Base-by-base conservation (phyloP, 1,284 basidiomycete genomes). In the Cryptococcus sp. region DNA sequence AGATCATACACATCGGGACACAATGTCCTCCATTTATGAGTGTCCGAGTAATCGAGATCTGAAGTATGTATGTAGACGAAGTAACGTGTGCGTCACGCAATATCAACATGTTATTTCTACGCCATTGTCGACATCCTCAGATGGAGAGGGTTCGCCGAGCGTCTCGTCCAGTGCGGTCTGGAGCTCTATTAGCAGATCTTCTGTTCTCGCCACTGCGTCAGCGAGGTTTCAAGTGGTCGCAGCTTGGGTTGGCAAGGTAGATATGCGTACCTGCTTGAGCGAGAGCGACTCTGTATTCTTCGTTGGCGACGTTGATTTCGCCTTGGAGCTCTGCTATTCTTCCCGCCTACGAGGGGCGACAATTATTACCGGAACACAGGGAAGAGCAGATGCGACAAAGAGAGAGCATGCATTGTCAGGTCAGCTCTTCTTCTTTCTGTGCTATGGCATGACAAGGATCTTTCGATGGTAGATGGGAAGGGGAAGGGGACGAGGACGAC, bases 231-330 rank as follows among this genome's bases (percentile, higher is more conserved):
- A 8, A 10, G 25, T 48, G 20, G 8, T n/a, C n/a, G n/a, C n/a
- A n/a, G n/a, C n/a, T n/a, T n/a, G n/a, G n/a, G n/a, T 10, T 22
- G 43, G n/a, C n/a, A 46, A 46, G 8, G n/a, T 17, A 46, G n/a
- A 8, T 10, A 22, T 16, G 65, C 70, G 39, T 43, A 73, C 76
- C 72, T 30, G 77, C 72, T 61, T 74, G 67, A 17, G 63, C 52
- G 3, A 77, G 54, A 13, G 72, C 75, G 19, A 70, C 70, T 54
- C 65, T 68, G 52, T 79, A 78, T 48, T 77, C 76, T 19, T 60
- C 55, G 52, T 79, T 78, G 5, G 72, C 75, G 0, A 58, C 57
- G 10, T 70, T 54, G 63, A 77, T 71, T 61, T 79, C 76, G 0
- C 30, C 62, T 57, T 78, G 76, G 25, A 79, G 60, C 43, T 70